Percentiles rank a stretch among this genome's conserved stretches.
Conservation (phyloP, 192 early-diverging fungal species). For the Backusella parvicylindrica region DNA sequence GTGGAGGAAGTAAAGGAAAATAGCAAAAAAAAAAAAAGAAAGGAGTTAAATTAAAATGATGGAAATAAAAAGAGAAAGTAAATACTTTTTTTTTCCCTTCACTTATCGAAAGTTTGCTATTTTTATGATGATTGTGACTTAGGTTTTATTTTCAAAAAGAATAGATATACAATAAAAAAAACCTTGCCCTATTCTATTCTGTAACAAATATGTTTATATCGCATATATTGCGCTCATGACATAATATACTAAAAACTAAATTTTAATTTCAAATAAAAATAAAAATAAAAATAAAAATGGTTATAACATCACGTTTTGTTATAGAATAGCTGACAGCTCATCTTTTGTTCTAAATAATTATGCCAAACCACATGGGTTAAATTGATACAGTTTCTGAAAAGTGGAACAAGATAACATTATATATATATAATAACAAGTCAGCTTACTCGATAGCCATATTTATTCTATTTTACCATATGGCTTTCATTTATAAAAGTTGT, state of each 20-base stretch:
- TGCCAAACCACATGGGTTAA: not conserved
- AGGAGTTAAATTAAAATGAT: constrained; percentile 1
- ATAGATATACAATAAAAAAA: not conserved
- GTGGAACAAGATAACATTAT: not conserved
- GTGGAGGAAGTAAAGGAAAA: constrained; percentile 3
- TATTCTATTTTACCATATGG: not conserved
- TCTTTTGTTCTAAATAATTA: not conserved
- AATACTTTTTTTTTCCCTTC: not conserved
- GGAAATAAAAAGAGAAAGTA: not conserved
- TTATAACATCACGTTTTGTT: not conserved
- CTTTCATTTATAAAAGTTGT: not conserved
- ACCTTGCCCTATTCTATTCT: not conserved
- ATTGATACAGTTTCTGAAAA: not conserved
- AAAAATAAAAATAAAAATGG: not conserved
- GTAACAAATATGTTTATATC: not conserved
- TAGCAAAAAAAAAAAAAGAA: not conserved
- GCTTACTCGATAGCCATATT: not conserved
- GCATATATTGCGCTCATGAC: not conserved
- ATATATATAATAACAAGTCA: not conserved
- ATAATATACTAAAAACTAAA: not conserved
- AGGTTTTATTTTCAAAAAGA: constrained; percentile 4
- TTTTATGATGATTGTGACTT: not conserved
- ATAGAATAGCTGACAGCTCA: not conserved
- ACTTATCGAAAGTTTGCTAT: not conserved
- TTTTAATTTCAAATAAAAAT: not conserved